Evolutionary conservation across 169 alveolate genomes (phyloP).

Genomic region (Perkinsus chesapeaki): DNA sequence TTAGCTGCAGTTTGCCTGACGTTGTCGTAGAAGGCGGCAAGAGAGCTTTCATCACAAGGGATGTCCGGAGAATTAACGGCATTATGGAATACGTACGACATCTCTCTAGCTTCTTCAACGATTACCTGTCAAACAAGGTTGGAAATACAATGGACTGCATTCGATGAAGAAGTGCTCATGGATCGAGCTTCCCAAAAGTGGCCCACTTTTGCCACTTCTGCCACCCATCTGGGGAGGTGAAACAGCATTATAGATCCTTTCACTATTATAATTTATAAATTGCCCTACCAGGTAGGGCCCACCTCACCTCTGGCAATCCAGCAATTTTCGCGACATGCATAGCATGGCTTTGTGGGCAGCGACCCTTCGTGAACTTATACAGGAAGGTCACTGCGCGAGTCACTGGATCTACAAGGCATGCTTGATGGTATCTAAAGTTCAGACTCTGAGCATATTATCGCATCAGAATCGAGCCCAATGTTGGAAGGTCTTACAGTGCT

Average conservation of each 20-base stretch:
- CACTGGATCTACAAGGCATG: constrained; percentile 54
- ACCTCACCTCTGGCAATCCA: constrained; percentile 65
- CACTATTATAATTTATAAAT: not conserved
- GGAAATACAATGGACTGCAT: too few species aligned
- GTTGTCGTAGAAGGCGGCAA: not conserved
- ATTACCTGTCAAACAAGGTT: not conserved
- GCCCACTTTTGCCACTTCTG: not conserved
- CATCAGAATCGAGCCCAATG: constrained; percentile 12
- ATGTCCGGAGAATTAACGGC: not conserved
- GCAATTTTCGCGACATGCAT: constrained; percentile 92
- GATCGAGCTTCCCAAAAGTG: not conserved
- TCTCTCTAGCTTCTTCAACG: not conserved
- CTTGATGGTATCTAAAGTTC: constrained; percentile 75
- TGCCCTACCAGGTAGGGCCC: not conserved
- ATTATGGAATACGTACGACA: not conserved
- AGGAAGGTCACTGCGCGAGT: constrained; percentile 72
- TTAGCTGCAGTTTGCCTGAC: not conserved
- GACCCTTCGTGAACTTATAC: constrained; percentile 84
- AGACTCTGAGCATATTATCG: constrained; percentile 37
- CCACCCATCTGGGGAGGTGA: not conserved
- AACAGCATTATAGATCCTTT: not conserved
- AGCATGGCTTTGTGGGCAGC: constrained; percentile 92
- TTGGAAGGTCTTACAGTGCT: not conserved
- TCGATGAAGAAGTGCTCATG: not conserved
- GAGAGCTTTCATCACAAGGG: not conserved